A percentile compares a stretch with the other conserved stretches of the same genome.
phyloP scores from a whole-genome alignment of 805 yeast species.

The Danielia reshetovae region DNA sequence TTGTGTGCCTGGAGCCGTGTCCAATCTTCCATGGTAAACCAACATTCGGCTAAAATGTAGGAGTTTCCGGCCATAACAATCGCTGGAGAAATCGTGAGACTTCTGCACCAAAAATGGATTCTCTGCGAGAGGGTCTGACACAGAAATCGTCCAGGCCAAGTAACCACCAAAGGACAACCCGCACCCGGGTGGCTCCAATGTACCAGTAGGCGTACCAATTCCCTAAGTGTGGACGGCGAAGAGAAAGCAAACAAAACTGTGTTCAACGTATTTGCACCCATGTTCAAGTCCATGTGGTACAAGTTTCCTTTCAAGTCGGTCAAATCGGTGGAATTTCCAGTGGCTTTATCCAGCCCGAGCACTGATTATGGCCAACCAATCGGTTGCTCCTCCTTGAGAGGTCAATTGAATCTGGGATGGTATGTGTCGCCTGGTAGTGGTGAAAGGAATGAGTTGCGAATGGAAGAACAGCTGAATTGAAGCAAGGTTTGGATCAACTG shows the following conservation, averaged over 20 bases:
- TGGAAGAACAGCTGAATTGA: too few relatives aligned
- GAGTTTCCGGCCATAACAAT: slow-evolving; percentile 14
- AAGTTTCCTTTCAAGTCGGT: not conserved
- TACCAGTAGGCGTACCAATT: slow-evolving; percentile 1
- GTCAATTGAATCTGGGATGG: too few relatives aligned
- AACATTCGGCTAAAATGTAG: slow-evolving; percentile 7
- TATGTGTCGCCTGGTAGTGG: too few relatives aligned
- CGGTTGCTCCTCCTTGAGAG: not conserved
- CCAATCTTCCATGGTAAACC: too few relatives aligned
- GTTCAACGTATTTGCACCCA: slow-evolving; percentile 1
- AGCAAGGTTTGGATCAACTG: too few relatives aligned
- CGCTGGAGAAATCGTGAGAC: slow-evolving; percentile 12
- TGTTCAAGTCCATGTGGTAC: not conserved
- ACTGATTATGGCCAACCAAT: slow-evolving; percentile 1
- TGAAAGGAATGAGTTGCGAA: too few relatives aligned
- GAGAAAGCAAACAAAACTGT: slow-evolving; percentile 1
- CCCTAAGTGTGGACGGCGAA: not conserved
- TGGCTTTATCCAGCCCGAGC: too few relatives aligned
- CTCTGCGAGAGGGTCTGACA: slow-evolving; percentile 13
- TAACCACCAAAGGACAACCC: slow-evolving; percentile 11
- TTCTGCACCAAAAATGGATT: slow-evolving; percentile 6
- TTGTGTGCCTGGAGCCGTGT: not conserved
- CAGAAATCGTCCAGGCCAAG: slow-evolving; percentile 6
- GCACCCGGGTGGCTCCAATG: slow-evolving; percentile 4
- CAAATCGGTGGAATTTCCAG: too few relatives aligned